Base-by-base conservation (phyloP, 1,139 yeast species). In the Suhomyces chickasaworum region DNA sequence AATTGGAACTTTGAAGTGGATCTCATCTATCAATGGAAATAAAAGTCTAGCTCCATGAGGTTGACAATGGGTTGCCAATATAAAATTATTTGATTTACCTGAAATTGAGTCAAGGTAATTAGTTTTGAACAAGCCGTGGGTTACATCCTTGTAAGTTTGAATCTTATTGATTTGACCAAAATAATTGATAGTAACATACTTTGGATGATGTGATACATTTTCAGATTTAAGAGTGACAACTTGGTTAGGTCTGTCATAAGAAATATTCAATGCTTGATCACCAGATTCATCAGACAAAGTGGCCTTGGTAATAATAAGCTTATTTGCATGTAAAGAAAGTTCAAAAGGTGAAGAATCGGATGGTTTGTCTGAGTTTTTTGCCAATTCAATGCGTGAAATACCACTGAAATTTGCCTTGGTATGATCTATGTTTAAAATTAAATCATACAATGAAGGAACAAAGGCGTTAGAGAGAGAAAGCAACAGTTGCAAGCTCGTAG, bases 31-130 rank as follows among this genome's bases (percentile, higher is more conserved):
- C 52, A 84, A 77, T 1, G 93, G 93, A 56, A 82, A 82, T 12
- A 85, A 75, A 42, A 60, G 60, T 54, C 84, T 71, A 3, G 89
- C 84, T 51, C 75, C 83, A 27, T 75, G 73, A 0, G 93, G 90
- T 59, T 85, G 91, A 36, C 81, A 75, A 57, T 86, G 91, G 1
- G 93, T 84, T 0, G 89, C 83, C 35, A 85, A 59, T 13, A 85
- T 65, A 47, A 66, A 74, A 50, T 79, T 77, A 47, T 66, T 61
- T 1, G 84, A 66, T 27, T 62, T 68, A 10, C 83, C 83, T 2
- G 77, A 66, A 17, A 69, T 61, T 4, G 74, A 68, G 53, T 78
- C 82, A 47, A 74, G 69, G 57, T 81, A 83, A 56, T 83, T 82
- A 1, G 89, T 82, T 55, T 81, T 82, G 71, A 83, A 85, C 2